Base-by-base conservation (phyloP, 192 early-diverging fungal genomes). In the Polychytrium aggregatum region DNA sequence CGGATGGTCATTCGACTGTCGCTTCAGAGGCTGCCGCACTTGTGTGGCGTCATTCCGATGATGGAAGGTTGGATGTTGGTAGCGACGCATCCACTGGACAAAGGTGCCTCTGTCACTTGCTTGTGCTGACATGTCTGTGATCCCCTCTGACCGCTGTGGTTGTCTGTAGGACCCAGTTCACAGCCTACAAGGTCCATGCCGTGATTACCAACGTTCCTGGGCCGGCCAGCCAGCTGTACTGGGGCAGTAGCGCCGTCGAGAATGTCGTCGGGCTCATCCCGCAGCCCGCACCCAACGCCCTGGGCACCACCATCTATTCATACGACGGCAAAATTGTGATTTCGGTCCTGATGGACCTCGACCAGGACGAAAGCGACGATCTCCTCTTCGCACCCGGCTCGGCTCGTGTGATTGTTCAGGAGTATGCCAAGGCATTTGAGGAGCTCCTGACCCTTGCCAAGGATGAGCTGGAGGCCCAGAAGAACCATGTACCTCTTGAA, bases 151-250 rank as follows among this genome's bases (percentile, higher is more conserved):
- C n/a, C n/a, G n/a, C n/a, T n/a, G n/a, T n/a, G n/a, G n/a, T n/a
- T n/a, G n/a, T n/a, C n/a, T n/a, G n/a, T n/a, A n/a, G n/a, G n/a
- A n/a, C n/a, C n/a, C n/a, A n/a, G n/a, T n/a, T n/a, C n/a, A n/a
- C 25, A 51, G 40, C 30, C 43, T 18, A 41, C 41, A 37, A 47
- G 20, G 11, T 63, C 46, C 41, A 49, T 16, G 63, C 44, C n/a
- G 63, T 63, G 3, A 31, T 65, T 1, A 65, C 63, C 52, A 65
- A 65, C 37, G 63, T 65, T 22, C 63, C 63, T 11, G 63, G 63
- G 1, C 60, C 63, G 37, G 31, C 29, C 43, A 33, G 26, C 5
- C 25, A 41, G 10, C 16, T 65, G 21, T 17, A 28, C 14, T 63
- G 59, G 63, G 59, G 38, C 42, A 18, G 28, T 17, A 21, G 54